These are phyloP conservation scores for Cadophora sp. DNA, from an alignment of 2,329 filamentous ascomycete genomes.

Conservation along the genomic window DNA sequence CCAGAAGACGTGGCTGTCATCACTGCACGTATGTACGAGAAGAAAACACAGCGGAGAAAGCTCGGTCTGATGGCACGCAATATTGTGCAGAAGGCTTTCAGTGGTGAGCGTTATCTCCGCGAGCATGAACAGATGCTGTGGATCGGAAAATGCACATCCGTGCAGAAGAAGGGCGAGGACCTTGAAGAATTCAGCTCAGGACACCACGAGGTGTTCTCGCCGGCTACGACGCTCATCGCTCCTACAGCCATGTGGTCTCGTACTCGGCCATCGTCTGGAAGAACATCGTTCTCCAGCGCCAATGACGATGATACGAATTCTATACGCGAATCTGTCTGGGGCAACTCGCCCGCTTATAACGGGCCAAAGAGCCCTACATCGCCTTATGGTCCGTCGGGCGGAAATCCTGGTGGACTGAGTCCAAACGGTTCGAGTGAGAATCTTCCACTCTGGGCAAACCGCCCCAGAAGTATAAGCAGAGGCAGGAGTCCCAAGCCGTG, in stretches of 20 bases:
- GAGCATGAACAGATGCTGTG: slow-evolving; percentile 69
- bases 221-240: slow-evolving; percentile 12
- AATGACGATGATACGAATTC: slow-evolving; percentile 20
- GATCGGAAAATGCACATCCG: slow-evolving; percentile 45
- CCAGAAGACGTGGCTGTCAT: slow-evolving; percentile 57
- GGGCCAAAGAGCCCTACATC: neutral
- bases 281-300: slow-evolving; percentile 17
- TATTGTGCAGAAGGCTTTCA: slow-evolving; percentile 65
- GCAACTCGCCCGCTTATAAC: slow-evolving; percentile 9
- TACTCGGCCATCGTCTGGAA: slow-evolving; percentile 12
- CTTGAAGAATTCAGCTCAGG: slow-evolving; percentile 18
- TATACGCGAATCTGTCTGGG: slow-evolving; percentile 14
- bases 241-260: slow-evolving; percentile 20
- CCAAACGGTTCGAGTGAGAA: slow-evolving; percentile 12
- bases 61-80: slow-evolving; percentile 64
- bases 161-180: slow-evolving; percentile 18
- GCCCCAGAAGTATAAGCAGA: slow-evolving; percentile 14
- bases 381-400: neutral
- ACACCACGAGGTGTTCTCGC: slow-evolving; percentile 2
- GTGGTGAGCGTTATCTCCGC: slow-evolving; percentile 64
- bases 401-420: neutral
- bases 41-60: slow-evolving; percentile 59
- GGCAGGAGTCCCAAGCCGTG: slow-evolving; percentile 19
- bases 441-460: slow-evolving; percentile 16
- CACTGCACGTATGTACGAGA: slow-evolving; percentile 64